Percentiles rank a stretch among this genome's conserved stretches.
These are phyloP conservation scores for Erodium trifolium DNA, from an alignment of 441 rosid genomes.

Conservation along the genomic window DNA sequence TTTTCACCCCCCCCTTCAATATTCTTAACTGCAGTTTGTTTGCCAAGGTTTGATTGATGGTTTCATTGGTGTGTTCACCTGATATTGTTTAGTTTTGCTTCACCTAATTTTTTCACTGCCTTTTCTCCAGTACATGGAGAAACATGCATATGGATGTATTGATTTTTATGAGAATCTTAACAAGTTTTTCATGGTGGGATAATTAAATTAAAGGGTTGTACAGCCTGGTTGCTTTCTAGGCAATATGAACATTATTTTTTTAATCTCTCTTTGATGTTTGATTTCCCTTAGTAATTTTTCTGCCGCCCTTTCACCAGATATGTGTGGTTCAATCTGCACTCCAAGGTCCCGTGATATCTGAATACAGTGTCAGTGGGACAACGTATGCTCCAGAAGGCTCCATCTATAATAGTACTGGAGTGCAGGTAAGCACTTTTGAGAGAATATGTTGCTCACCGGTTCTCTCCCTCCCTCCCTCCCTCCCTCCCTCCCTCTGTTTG, in stretches of 20 bases:
- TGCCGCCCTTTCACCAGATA: constrained; percentile 43
- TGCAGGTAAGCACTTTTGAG: constrained; percentile 44
- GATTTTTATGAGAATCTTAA: neutral
- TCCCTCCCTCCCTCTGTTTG: neutral
- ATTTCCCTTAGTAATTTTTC: neutral
- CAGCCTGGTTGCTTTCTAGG: neutral
- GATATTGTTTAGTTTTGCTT: neutral
- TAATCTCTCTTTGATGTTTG: neutral
- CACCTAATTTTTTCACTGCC: neutral
- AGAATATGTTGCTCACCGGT: neutral
- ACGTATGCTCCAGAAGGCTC: constrained; percentile 96
- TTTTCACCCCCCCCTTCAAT: neutral
- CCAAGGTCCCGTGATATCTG: constrained; percentile 53
- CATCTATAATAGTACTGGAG: constrained; percentile 54
- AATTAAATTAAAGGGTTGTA: neutral
- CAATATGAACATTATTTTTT: neutral
- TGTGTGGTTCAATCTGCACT: constrained; percentile 73
- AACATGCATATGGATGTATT: constrained; percentile 1
- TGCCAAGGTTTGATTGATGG: neutral
- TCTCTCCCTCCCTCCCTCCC: neutral
- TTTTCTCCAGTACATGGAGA: neutral
- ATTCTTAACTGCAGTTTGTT: neutral
- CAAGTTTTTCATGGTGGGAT: neutral
- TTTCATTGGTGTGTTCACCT: neutral
- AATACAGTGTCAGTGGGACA: constrained; percentile 82